Conservation (phyloP, 768 basidiomycete genomes). For the Termitomyces sp. region DNA sequence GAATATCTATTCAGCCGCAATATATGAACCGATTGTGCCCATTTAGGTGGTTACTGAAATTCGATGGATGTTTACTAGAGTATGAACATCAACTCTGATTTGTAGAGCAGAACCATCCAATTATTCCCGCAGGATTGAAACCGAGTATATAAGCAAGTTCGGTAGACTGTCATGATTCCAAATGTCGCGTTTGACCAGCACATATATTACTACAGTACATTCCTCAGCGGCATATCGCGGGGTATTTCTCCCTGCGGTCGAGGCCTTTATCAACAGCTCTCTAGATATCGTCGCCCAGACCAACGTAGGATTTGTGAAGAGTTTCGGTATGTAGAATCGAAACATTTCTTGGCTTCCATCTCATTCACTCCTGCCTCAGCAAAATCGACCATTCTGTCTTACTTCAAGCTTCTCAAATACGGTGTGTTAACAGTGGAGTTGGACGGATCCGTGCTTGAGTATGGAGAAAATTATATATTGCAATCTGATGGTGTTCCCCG, state of each 20-base stretch:
- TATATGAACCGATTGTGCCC: too few relatives aligned
- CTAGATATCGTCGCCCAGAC: neutral
- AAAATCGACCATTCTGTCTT: slow-evolving; percentile 3
- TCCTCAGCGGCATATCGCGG: neutral
- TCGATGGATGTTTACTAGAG: too few relatives aligned
- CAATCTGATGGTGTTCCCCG: slow-evolving; percentile 1
- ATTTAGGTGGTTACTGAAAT: too few relatives aligned
- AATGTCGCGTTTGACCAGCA: slow-evolving; percentile 4
- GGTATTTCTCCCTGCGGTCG: neutral
- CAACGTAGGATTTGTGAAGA: neutral
- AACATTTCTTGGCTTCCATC: too few relatives aligned
- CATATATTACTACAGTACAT: slow-evolving; percentile 3
- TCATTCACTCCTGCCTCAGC: neutral
- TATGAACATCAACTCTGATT: too few relatives aligned
- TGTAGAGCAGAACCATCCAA: too few relatives aligned
- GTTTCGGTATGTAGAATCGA: neutral
- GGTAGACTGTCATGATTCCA: neutral
- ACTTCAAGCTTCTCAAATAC: neutral
- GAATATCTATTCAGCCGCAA: too few relatives aligned
- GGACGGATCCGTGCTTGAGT: neutral
- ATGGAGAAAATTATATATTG: slow-evolving; percentile 1
- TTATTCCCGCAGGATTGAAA: too few relatives aligned
- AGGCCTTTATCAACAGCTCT: slow-evolving; percentile 1
- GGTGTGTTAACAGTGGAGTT: slow-evolving; percentile 1
- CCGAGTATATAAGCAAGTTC: neutral